These are phyloP conservation scores for Magnaporthiopsis rhizophila DNA, from an alignment of 2,329 filamentous ascomycete genomes.

Conservation along the genomic window DNA sequence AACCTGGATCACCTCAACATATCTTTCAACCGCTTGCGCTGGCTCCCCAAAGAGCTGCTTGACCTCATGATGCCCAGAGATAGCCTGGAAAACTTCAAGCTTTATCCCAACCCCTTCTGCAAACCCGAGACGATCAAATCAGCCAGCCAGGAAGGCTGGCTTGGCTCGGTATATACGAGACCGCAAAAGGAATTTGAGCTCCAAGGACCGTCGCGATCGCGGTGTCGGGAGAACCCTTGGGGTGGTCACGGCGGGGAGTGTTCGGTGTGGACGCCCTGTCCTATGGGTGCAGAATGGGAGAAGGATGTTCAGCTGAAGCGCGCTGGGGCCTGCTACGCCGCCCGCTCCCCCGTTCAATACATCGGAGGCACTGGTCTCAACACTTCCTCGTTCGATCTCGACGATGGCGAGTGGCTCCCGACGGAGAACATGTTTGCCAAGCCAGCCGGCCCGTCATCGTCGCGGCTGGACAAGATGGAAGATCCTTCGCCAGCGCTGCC, in stretches of 20 bases:
- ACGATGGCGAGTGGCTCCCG: slow-evolving; percentile 2
- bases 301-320: neutral
- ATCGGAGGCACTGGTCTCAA: slow-evolving; percentile 18
- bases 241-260: neutral
- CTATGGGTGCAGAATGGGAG: neutral
- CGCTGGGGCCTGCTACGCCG: slow-evolving; percentile 9
- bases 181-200: neutral
- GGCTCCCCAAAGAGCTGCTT: slow-evolving; percentile 56
- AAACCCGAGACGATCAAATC: slow-evolving; percentile 17
- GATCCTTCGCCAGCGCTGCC: neutral
- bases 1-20: slow-evolving; percentile 58
- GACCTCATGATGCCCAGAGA: slow-evolving; percentile 38
- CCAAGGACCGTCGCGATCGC: neutral
- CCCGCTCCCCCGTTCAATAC: slow-evolving; percentile 23
- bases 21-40: slow-evolving; percentile 52
- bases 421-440: slow-evolving; percentile 17
- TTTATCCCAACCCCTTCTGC: slow-evolving; percentile 58
- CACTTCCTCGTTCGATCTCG: neutral
- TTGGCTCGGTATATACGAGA: slow-evolving; percentile 3
- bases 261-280: neutral
- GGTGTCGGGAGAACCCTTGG: neutral
- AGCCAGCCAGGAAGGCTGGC: slow-evolving; percentile 8
- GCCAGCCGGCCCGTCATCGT: slow-evolving; percentile 13
- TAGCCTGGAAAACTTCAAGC: slow-evolving; percentile 41
- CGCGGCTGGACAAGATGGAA: neutral